Conservation (phyloP, 2,329 filamentous ascomycete species). For the Onygena corvina region DNA sequence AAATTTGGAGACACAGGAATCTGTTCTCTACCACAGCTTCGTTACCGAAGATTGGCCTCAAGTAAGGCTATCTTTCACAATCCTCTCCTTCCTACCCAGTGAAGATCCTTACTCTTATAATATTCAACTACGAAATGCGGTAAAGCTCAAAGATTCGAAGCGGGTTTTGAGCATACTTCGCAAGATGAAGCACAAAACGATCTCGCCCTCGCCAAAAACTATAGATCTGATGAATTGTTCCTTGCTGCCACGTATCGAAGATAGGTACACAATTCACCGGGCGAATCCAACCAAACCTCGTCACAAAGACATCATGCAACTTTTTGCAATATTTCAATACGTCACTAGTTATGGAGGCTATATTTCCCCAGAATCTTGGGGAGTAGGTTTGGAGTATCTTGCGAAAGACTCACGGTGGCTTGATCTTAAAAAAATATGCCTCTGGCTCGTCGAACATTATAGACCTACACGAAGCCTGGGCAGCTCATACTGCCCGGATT, state of each 20-base stretch:
- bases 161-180: slow-evolving; percentile 29
- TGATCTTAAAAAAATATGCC: slow-evolving; percentile 40
- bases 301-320: slow-evolving; percentile 32
- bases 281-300: no score
- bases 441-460: slow-evolving; percentile 41
- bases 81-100: slow-evolving; percentile 35
- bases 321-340: slow-evolving; percentile 38
- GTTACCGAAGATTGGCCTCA: slow-evolving; percentile 39
- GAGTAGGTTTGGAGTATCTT: slow-evolving; percentile 47
- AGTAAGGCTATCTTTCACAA: slow-evolving; percentile 45
- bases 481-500: slow-evolving; percentile 7
- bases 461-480: neutral
- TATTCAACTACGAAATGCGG: slow-evolving; percentile 31
- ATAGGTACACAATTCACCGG: no score
- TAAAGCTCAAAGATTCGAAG: slow-evolving; percentile 24
- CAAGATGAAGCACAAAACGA: slow-evolving; percentile 39
- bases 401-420: slow-evolving; percentile 45
- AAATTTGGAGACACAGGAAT: slow-evolving; percentile 43
- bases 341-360: slow-evolving; percentile 36
- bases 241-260: slow-evolving; percentile 24
- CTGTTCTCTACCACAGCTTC: slow-evolving; percentile 43
- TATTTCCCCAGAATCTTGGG: slow-evolving; percentile 40
- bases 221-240: slow-evolving; percentile 33
- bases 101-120: slow-evolving; percentile 25
- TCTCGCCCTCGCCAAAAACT: slow-evolving; percentile 35